Percentiles rank a stretch among this genome's conserved stretches.
Conservation (phyloP, 306 rosid species). For the Rosa lucieae region DNA sequence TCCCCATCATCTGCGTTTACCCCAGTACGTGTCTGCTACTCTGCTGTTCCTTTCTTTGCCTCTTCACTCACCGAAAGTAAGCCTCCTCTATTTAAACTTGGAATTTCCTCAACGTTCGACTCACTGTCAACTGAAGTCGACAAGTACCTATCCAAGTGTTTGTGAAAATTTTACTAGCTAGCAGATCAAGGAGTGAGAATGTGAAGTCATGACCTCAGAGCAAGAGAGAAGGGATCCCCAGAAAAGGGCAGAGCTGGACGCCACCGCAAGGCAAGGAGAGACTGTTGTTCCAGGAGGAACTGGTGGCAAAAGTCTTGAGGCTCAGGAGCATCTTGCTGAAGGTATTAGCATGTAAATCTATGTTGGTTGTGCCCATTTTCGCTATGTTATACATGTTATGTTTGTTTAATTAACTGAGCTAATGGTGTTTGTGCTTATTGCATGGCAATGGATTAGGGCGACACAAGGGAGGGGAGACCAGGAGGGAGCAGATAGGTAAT, state of each 20-base stretch:
- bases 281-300: slow-evolving; percentile 80
- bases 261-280: slow-evolving; percentile 65
- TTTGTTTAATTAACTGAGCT: not conserved
- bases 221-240: slow-evolving; percentile 18
- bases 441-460: not conserved
- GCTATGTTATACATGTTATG: not conserved
- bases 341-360: slow-evolving; percentile 27
- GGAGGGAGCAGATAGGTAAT: slow-evolving; percentile 1
- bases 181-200: no score
- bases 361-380: not conserved
- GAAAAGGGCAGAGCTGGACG: slow-evolving; percentile 49
- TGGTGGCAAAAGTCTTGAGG: slow-evolving; percentile 77
- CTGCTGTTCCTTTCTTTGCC: not conserved
- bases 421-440: not conserved
- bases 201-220: slow-evolving; percentile 46
- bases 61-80: not conserved
- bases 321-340: slow-evolving; percentile 81
- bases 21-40: slow-evolving; percentile 12
- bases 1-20: slow-evolving; percentile 19
- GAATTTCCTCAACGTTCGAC: not conserved
- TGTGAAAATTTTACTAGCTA: not conserved
- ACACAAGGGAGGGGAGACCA: not conserved
- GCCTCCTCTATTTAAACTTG: not conserved
- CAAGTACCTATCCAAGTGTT: not conserved
- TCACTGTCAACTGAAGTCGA: not conserved